phyloP scores from a whole-genome alignment of 225 moss, liverwort and hornwort genomes.

The Marchantia paleacea region DNA sequence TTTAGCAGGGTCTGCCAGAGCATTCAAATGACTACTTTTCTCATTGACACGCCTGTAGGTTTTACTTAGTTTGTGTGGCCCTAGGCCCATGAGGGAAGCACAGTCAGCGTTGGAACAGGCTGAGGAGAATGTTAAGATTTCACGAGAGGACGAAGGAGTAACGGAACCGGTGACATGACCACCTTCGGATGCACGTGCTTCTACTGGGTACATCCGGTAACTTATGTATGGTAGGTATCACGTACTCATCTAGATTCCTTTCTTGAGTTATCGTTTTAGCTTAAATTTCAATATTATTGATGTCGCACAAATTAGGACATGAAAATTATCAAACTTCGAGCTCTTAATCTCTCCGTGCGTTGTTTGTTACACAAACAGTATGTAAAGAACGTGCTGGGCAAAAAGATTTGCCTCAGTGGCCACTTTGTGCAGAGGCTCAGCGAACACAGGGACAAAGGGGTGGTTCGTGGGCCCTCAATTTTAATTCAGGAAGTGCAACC shows the following conservation, averaged over 20 bases:
- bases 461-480: background rate
- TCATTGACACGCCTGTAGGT: constrained; percentile 20
- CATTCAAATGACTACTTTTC: background rate
- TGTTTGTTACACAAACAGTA: background rate
- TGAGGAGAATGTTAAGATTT: constrained; percentile 6
- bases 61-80: constrained; percentile 75
- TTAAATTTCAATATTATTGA: background rate
- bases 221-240: background rate
- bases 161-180: constrained; percentile 14
- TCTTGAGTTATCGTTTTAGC: background rate
- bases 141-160: constrained; percentile 11
- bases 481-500: background rate
- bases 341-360: background rate
- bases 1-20: background rate
- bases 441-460: background rate
- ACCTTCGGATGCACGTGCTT: background rate
- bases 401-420: background rate
- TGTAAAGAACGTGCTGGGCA: constrained; percentile 4
- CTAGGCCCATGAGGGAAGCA: constrained; percentile 39
- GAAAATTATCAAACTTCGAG: background rate
- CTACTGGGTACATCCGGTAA: background rate
- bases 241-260: background rate
- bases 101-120: constrained; percentile 23
- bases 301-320: background rate
- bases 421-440: background rate